Evolutionary conservation across 805 yeast genomes (phyloP).

Genomic region (Yarrowia bubula): DNA sequence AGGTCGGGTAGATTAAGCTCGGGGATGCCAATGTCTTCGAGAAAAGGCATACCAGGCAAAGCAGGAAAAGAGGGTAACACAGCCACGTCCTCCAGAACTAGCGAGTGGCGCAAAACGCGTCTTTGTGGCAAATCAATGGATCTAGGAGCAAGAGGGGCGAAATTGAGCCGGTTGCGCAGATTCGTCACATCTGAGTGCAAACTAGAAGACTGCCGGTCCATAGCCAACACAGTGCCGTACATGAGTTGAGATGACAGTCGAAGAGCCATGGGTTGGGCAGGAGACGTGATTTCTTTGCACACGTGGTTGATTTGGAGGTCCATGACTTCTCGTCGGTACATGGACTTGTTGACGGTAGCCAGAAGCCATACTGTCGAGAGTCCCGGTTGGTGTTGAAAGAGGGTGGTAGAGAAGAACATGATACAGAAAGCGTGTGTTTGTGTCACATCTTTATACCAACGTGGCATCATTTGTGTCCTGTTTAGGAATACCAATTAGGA

Average conservation of each 20-base stretch:
- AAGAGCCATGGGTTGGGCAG: slow-evolving; percentile 1
- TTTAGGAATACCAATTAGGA: not conserved
- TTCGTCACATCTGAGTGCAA: not conserved
- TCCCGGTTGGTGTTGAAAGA: slow-evolving; percentile 7
- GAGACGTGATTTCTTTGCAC: slow-evolving; percentile 6
- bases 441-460: not conserved
- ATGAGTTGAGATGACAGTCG: slow-evolving; percentile 4
- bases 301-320: not conserved
- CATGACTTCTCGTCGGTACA: not conserved
- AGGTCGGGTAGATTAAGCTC: not conserved
- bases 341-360: slow-evolving; percentile 5
- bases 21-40: not conserved
- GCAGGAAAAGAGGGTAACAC: not conserved
- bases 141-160: not conserved
- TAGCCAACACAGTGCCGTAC: slow-evolving; percentile 9
- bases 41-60: not conserved
- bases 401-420: slow-evolving; percentile 19
- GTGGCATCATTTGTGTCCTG: not conserved
- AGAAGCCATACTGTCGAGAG: slow-evolving; percentile 11
- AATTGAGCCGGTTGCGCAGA: not conserved
- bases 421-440: not conserved
- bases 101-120: not conserved
- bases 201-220: not conserved
- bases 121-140: not conserved
- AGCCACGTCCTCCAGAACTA: not conserved